A percentile compares a stretch with the other conserved stretches of the same genome.
Conservation (phyloP, 495 filamentous ascomycete species). For the Beverwykella pulmonaria region DNA sequence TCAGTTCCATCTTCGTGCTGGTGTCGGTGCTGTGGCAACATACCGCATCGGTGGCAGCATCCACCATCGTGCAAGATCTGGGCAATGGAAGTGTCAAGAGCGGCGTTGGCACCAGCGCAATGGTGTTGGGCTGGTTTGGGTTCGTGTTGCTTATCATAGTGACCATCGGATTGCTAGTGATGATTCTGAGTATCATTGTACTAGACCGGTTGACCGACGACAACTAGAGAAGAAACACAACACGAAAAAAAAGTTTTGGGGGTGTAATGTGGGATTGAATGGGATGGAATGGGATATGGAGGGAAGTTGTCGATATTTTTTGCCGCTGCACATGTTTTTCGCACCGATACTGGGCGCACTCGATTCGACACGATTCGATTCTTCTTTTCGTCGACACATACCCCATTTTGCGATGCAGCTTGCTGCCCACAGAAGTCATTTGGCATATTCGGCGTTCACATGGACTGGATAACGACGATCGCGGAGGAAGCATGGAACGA, state of each 20-base stretch:
- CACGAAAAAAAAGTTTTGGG: conserved; percentile 1
- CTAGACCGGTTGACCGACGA: conserved; percentile 53
- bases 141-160: conserved; percentile 90
- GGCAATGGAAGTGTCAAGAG: conserved; percentile 90
- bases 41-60: conserved; percentile 90
- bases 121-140: conserved; percentile 97
- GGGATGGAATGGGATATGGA: not conserved
- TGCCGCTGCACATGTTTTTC: not conserved
- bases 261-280: not conserved
- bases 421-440: not conserved
- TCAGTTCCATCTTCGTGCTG: conserved; percentile 75
- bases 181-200: conserved; percentile 87
- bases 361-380: conserved; percentile 1
- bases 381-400: conserved; percentile 3
- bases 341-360: not conserved
- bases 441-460: conserved; percentile 6
- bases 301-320: not conserved
- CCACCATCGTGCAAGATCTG: conserved; percentile 88
- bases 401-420: conserved; percentile 5
- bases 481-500: not conserved
- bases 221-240: not conserved
- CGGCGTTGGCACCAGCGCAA: conserved; percentile 87
- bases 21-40: conserved; percentile 78
- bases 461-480: not conserved
- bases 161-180: conserved; percentile 89